phyloP scores from a whole-genome alignment of 768 basidiomycete genomes.

The Lyophyllum decastes region DNA sequence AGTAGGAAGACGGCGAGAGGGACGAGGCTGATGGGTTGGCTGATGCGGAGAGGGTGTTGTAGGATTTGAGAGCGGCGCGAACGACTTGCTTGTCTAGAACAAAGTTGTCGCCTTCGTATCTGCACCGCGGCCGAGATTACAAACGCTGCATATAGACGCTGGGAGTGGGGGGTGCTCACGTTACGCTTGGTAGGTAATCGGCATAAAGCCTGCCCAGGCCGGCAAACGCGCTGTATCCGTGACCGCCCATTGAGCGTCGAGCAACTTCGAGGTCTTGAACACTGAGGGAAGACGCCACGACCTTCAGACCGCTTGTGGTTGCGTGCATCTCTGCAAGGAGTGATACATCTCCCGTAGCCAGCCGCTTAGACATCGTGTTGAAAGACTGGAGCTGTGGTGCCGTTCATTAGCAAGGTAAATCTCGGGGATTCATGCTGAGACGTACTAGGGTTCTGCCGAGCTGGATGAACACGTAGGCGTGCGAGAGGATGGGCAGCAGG shows the following conservation, averaged over 20 bases:
- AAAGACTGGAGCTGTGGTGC: slow-evolving; percentile 49
- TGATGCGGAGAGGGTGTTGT: slow-evolving; percentile 33
- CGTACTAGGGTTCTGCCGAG: slow-evolving; percentile 62
- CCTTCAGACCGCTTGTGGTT: slow-evolving; percentile 68
- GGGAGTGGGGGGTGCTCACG: slow-evolving; percentile 39
- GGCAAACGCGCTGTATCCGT: slow-evolving; percentile 71
- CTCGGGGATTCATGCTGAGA: background rate
- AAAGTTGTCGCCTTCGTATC: slow-evolving; percentile 81
- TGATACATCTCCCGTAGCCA: slow-evolving; percentile 58
- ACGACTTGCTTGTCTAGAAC: slow-evolving; percentile 77
- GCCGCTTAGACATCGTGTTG: slow-evolving; percentile 44
- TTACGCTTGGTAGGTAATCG: slow-evolving; percentile 63
- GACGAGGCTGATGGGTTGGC: slow-evolving; percentile 22
- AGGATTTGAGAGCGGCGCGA: slow-evolving; percentile 67
- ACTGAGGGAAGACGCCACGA: slow-evolving; percentile 51
- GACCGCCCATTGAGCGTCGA: slow-evolving; percentile 73
- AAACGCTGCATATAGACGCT: background rate
- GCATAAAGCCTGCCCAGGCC: slow-evolving; percentile 68
- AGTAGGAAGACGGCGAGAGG: slow-evolving; percentile 51
- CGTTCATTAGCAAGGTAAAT: background rate
- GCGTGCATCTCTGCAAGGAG: slow-evolving; percentile 75
- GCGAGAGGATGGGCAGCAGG: slow-evolving; percentile 68
- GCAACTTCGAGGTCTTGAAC: slow-evolving; percentile 65
- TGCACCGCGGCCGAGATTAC: slow-evolving; percentile 18
- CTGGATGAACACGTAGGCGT: slow-evolving; percentile 67